Conservation (phyloP, 306 rosid species). For the Dalbergia cochinchinensis region DNA sequence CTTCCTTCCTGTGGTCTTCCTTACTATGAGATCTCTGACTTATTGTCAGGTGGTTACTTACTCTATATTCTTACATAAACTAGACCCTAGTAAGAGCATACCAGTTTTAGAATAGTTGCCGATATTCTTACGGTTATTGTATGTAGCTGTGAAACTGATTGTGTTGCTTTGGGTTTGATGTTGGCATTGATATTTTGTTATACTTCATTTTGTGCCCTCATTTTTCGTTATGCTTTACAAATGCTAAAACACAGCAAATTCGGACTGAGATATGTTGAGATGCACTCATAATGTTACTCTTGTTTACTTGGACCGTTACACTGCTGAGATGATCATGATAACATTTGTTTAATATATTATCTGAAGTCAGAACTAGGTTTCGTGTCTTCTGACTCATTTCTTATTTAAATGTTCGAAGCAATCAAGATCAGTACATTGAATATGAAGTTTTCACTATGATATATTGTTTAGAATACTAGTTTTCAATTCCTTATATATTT, state of each 20-base stretch:
- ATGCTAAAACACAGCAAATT: background rate
- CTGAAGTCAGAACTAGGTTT: constrained; percentile 10
- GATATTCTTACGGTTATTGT: background rate
- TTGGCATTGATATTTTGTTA: background rate
- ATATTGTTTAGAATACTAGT: background rate
- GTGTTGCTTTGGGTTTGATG: constrained; percentile 5
- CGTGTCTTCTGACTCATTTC: constrained; percentile 14
- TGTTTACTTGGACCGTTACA: background rate
- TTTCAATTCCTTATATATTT: background rate
- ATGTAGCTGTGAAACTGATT: background rate
- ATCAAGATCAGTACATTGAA: constrained; percentile 21
- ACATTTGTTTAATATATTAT: constrained; percentile 13
- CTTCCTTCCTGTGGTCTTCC: background rate
- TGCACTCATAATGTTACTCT: background rate
- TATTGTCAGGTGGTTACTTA: background rate
- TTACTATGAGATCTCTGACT: background rate
- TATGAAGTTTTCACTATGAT: constrained; percentile 3
- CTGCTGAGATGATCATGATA: background rate
- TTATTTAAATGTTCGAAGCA: constrained; percentile 18
- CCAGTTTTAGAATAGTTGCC: constrained; percentile 2
- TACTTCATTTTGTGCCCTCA: background rate
- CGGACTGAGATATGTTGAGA: background rate
- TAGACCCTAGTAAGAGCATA: background rate
- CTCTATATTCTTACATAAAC: background rate
- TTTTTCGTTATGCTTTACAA: constrained; percentile 26